Evolutionary conservation across 2,329 filamentous ascomycete genomes (phyloP).

Genomic region (Scedosporium minutisporum): DNA sequence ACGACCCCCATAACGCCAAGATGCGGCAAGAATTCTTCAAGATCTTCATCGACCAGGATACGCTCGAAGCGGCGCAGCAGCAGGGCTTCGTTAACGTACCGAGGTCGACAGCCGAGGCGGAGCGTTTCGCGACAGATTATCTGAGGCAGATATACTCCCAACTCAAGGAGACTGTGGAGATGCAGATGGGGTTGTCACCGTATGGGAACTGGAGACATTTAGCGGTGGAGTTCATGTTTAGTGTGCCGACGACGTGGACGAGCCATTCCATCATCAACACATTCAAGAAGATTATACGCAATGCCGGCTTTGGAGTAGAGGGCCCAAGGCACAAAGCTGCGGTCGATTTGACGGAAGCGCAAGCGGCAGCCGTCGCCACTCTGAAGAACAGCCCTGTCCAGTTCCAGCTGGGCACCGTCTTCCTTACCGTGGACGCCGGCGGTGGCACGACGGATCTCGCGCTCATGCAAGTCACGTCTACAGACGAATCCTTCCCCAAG

Average conservation of each 20-base stretch:
- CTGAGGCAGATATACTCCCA: slow-evolving; percentile 38
- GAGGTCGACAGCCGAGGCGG: slow-evolving; percentile 28
- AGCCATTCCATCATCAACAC: slow-evolving; percentile 37
- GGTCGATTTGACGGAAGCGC: slow-evolving; percentile 37
- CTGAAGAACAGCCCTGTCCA: slow-evolving; percentile 30
- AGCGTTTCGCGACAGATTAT: slow-evolving; percentile 39
- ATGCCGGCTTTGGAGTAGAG: slow-evolving; percentile 38
- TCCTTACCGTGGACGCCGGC: slow-evolving; percentile 34
- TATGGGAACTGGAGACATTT: slow-evolving; percentile 32
- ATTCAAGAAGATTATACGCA: slow-evolving; percentile 36
- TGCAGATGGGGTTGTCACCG: slow-evolving; percentile 25
- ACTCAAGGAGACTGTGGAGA: slow-evolving; percentile 33
- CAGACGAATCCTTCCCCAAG: slow-evolving; percentile 16
- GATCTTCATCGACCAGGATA: slow-evolving; percentile 39
- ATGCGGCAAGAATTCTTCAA: slow-evolving; percentile 43
- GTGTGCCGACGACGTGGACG: slow-evolving; percentile 48
- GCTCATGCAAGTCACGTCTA: slow-evolving; percentile 29
- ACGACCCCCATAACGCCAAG: slow-evolving; percentile 22
- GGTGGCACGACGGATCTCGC: slow-evolving; percentile 37
- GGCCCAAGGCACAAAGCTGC: slow-evolving; percentile 26
- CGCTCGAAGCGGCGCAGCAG: slow-evolving; percentile 29
- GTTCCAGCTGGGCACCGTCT: slow-evolving; percentile 27
- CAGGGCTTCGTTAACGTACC: slow-evolving; percentile 35
- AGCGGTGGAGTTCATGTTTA: slow-evolving; percentile 44
- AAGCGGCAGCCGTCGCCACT: slow-evolving; percentile 36